A percentile compares a stretch with the other conserved stretches of the same genome.
These are phyloP conservation scores for Eleusine indica DNA, from an alignment of 176 grass and related monocot species.

Conservation along the genomic window DNA sequence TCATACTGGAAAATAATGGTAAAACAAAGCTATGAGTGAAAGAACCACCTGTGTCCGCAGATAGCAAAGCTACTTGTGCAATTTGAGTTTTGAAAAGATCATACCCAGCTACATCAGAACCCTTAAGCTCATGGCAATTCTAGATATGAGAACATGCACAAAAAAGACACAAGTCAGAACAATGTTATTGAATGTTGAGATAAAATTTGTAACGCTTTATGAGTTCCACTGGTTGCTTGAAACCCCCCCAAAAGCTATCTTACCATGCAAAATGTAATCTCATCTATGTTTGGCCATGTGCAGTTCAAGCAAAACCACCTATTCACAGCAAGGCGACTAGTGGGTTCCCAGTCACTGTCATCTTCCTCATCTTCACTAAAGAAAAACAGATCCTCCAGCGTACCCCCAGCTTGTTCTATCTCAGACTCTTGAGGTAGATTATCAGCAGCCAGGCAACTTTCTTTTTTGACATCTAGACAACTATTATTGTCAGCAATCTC, in stretches of 20 bases:
- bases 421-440: slow-evolving; percentile 46
- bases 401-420: slow-evolving; percentile 47
- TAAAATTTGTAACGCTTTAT: slow-evolving; percentile 16
- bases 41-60: slow-evolving; percentile 55
- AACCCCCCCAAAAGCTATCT: neutral
- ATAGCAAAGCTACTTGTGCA: slow-evolving; percentile 49
- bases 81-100: slow-evolving; percentile 62
- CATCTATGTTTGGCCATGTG: slow-evolving; percentile 66
- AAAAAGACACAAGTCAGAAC: slow-evolving; percentile 25
- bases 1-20: slow-evolving; percentile 16
- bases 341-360: slow-evolving; percentile 85
- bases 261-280: slow-evolving; percentile 59
- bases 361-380: slow-evolving; percentile 82
- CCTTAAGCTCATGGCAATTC: slow-evolving; percentile 69
- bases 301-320: slow-evolving; percentile 89
- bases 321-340: slow-evolving; percentile 48
- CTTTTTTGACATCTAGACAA: slow-evolving; percentile 40
- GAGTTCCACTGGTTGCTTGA: neutral
- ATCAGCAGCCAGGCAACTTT: slow-evolving; percentile 39
- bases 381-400: slow-evolving; percentile 72
- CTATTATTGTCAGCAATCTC: slow-evolving; percentile 39
- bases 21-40: slow-evolving; percentile 36
- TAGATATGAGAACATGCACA: slow-evolving; percentile 44
- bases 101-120: slow-evolving; percentile 65
- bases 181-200: slow-evolving; percentile 30